Percentiles rank a stretch among this genome's conserved stretches.
These are phyloP conservation scores for Blastobotrys raffinosifermentans DNA, from an alignment of 1,139 yeast genomes.

Conservation along the genomic window DNA sequence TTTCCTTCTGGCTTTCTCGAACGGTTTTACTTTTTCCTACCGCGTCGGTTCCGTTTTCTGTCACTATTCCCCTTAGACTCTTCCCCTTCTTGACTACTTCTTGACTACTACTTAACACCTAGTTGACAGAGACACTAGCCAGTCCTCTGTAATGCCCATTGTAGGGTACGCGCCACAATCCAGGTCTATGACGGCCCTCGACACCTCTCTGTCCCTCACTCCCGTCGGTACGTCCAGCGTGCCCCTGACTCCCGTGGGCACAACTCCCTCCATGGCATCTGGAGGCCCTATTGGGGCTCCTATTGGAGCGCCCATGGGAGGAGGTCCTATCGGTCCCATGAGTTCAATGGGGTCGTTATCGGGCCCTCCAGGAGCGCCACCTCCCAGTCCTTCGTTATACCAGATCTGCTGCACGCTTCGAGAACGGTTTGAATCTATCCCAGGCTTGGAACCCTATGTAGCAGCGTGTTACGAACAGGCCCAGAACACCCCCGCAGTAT, in stretches of 20 bases:
- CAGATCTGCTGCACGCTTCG: conserved; percentile 61
- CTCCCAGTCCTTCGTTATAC: conserved; percentile 60
- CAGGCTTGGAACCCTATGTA: conserved; percentile 69
- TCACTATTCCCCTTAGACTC: not conserved
- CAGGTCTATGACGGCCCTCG: not conserved
- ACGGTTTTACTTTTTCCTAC: no score
- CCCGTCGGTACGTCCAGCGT: not conserved
- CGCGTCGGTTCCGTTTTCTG: no score
- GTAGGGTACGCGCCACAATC: not conserved
- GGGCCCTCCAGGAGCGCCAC: not conserved
- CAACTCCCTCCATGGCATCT: not conserved
- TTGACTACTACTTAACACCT: not conserved
- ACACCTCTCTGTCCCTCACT: not conserved
- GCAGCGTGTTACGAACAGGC: conserved; percentile 47
- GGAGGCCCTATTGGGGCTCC: not conserved
- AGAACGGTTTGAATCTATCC: conserved; percentile 53
- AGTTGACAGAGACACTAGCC: not conserved
- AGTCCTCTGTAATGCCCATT: not conserved
- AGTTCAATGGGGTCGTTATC: not conserved
- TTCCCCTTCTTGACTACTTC: not conserved
- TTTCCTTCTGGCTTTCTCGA: no score
- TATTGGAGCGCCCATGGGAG: not conserved
- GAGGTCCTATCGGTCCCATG: not conserved
- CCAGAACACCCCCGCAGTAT: conserved; percentile 10
- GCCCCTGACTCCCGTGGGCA: not conserved